Base-by-base conservation (phyloP, 129 eudicot species). In the Ambrosia trifida region DNA sequence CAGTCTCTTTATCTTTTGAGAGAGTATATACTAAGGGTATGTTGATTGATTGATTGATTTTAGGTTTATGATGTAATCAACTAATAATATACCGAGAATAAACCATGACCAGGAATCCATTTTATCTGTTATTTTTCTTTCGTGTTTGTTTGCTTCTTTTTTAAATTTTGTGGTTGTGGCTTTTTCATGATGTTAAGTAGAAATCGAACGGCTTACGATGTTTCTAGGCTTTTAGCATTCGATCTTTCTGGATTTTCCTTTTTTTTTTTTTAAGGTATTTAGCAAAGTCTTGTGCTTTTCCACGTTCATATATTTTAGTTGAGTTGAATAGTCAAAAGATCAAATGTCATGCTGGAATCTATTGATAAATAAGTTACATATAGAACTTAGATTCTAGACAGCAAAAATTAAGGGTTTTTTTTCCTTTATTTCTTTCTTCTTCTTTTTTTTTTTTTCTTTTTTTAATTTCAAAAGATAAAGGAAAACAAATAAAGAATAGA, bases 81-180 rank as follows among this genome's bases (percentile, higher is more conserved):
- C 43, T 8, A 5, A 5, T 5, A 36, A 40, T 40, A 40, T 40
- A 40, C 44, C 10, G 44, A 40, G 44, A 40, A 40, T 40, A 40
- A 1, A 40, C 44, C 44, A 40, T 40, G 9, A 40, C 44, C 9
- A 8, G 9, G 44, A 10, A 40, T 40, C 10, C 44, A 40, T 40
- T 40, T 40, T 40, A 40, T 40, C 44, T 40, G 11, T 7, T 40
- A 6, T 40, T 40, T 40, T 40, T 40, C 54, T 9, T 14, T 64
- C 10, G 59, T 10, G 17, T 44, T 44, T 36, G 10, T 68, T 45
- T 59, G 45, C 14, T 9, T 57, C 19, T 76, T 59, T 76, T 44
- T 53, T 7, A 41, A 20, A 45, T 24, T 12, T 44, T 1, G n/a
- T 44, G n/a, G 54, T 66, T 66, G 67, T 73, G 75, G 24, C 24